These are phyloP conservation scores for Elsinoe fawcettii DNA, from an alignment of 2,329 filamentous ascomycete species.

Conservation along the genomic window DNA sequence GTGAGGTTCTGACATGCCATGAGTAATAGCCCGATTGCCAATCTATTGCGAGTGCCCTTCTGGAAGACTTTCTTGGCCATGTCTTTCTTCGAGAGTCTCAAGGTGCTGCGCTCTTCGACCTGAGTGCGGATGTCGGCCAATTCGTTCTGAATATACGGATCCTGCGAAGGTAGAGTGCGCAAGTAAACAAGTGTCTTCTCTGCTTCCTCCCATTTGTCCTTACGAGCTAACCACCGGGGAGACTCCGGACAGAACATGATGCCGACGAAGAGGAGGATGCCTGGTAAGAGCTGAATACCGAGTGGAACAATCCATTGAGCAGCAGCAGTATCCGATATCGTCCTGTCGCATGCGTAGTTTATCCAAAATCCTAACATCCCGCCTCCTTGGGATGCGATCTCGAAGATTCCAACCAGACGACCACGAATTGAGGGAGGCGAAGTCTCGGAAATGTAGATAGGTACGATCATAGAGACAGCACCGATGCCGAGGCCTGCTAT, in stretches of 20 bases:
- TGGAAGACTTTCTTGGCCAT: constrained; percentile 45
- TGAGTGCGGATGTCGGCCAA: constrained; percentile 40
- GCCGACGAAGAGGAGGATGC: constrained; percentile 30
- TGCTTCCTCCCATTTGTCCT: constrained; percentile 34
- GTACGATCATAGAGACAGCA: constrained; percentile 31
- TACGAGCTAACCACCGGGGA: constrained; percentile 27
- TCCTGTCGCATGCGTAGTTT: constrained; percentile 35
- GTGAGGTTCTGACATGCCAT: constrained; percentile 24
- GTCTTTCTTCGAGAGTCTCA: constrained; percentile 57
- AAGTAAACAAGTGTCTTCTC: constrained; percentile 36
- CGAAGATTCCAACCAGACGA: constrained; percentile 58
- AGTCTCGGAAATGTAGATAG: constrained; percentile 34
- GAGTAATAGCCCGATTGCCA: constrained; percentile 18
- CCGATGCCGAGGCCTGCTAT: constrained; percentile 35
- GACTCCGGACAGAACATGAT: constrained; percentile 33
- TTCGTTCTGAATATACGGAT: constrained; percentile 42
- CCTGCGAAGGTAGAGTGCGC: constrained; percentile 37
- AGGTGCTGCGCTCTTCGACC: constrained; percentile 44
- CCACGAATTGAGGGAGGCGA: constrained; percentile 57
- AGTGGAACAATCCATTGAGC: constrained; percentile 59
- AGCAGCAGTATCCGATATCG: constrained; percentile 40
- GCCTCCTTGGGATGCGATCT: constrained; percentile 57
- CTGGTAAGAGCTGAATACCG: constrained; percentile 38
- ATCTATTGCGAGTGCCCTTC: constrained; percentile 24
- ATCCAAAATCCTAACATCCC: constrained; percentile 42